Conservation (phyloP, 495 filamentous ascomycete species). For the Massariosphaeria phaeospora region DNA sequence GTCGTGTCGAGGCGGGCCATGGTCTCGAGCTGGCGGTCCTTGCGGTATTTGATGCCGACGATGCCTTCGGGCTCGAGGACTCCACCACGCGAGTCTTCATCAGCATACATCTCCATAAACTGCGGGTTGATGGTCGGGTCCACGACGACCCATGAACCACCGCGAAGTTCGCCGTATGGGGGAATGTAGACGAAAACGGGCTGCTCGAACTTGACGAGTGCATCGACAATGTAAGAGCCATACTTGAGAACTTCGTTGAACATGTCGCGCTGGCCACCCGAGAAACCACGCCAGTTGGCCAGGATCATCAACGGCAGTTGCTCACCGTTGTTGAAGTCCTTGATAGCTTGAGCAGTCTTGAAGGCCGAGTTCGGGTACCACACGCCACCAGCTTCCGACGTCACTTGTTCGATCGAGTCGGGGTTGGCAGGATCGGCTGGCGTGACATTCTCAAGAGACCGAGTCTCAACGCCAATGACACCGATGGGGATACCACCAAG, state of each 20-base stretch:
- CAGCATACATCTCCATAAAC: slow-evolving; percentile 99
- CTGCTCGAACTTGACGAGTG: slow-evolving; percentile 96
- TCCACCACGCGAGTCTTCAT: slow-evolving; percentile 91
- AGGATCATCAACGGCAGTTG: slow-evolving; percentile 98
- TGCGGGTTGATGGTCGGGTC: slow-evolving; percentile 96
- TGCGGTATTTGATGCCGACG: slow-evolving; percentile 95
- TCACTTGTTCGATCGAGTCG: slow-evolving; percentile 91
- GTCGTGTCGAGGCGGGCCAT: slow-evolving; percentile 89
- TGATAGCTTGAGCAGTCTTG: slow-evolving; percentile 98
- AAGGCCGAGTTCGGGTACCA: slow-evolving; percentile 99
- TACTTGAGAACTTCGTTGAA: slow-evolving; percentile 99
- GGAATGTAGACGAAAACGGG: slow-evolving; percentile 98
- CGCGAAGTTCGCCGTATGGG: slow-evolving; percentile 91
- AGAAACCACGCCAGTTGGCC: slow-evolving; percentile 99
- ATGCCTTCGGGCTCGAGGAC: slow-evolving; percentile 98
- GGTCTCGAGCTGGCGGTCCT: slow-evolving; percentile 94
- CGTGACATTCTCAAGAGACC: slow-evolving; percentile 91
- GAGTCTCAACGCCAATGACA: slow-evolving; percentile 95
- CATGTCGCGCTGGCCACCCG: slow-evolving; percentile 98
- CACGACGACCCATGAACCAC: slow-evolving; percentile 98
- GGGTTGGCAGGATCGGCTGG: slow-evolving; percentile 98
- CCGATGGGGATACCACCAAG: slow-evolving; percentile 97
- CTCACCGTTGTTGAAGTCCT: slow-evolving; percentile 98
- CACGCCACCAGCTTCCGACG: slow-evolving; percentile 91
- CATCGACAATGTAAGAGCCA: slow-evolving; percentile 96